Evolutionary conservation across 1,284 basidiomycete genomes (phyloP).

Genomic region (Termitomyces sp.): DNA sequence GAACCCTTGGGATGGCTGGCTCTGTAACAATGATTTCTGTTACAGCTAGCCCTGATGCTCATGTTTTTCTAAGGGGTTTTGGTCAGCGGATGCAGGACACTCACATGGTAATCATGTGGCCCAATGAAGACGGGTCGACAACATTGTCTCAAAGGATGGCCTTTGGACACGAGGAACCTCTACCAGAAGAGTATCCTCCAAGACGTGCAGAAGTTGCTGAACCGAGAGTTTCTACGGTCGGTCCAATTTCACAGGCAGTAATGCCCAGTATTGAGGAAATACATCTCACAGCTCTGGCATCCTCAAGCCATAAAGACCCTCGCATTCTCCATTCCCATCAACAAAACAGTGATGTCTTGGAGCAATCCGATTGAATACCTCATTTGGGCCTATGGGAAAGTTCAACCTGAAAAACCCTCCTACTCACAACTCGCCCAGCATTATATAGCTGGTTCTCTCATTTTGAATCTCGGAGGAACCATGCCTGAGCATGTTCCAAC

Average conservation of each 20-base stretch:
- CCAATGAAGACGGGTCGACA: slow-evolving; percentile 38
- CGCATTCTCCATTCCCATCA: slow-evolving; percentile 37
- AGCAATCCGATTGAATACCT: slow-evolving; percentile 33
- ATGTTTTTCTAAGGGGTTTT: slow-evolving; percentile 40
- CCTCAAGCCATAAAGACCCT: slow-evolving; percentile 28
- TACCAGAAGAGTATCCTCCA: slow-evolving; percentile 27
- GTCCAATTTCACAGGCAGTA: slow-evolving; percentile 5
- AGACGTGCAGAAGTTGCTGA: slow-evolving; percentile 30
- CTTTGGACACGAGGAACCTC: slow-evolving; percentile 29
- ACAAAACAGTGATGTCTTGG: slow-evolving; percentile 27
- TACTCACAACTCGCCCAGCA: slow-evolving; percentile 41
- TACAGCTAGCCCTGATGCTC: background rate
- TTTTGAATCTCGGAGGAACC: slow-evolving; percentile 40
- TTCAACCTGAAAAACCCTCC: slow-evolving; percentile 35
- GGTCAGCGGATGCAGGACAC: slow-evolving; percentile 44
- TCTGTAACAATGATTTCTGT: slow-evolving; percentile 29
- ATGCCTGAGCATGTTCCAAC: slow-evolving; percentile 19
- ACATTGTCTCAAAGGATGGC: slow-evolving; percentile 36
- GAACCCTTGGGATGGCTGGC: slow-evolving; percentile 51
- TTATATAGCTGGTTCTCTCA: slow-evolving; percentile 39
- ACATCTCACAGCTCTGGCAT: slow-evolving; percentile 21
- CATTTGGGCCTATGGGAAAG: slow-evolving; percentile 53
- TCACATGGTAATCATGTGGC: slow-evolving; percentile 41
- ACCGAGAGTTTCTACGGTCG: slow-evolving; percentile 28
- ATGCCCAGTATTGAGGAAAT: background rate